phyloP scores from a whole-genome alignment of 129 eudicot genomes.

The Flaveria linearis region DNA sequence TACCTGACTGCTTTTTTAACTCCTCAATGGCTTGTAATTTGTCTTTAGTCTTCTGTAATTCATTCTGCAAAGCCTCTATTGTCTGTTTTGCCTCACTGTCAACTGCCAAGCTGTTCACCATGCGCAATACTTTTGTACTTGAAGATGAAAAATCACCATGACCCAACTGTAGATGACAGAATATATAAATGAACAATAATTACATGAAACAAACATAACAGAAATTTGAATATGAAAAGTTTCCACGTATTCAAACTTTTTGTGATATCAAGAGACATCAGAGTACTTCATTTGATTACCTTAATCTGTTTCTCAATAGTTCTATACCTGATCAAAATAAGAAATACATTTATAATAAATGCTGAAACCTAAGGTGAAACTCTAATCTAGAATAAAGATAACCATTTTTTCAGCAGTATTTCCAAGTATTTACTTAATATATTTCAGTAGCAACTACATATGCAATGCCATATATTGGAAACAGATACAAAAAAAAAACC shows the following conservation, averaged over 20 bases:
- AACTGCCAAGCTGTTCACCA: constrained; percentile 94
- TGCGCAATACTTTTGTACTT: constrained; percentile 86
- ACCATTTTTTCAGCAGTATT: constrained; percentile 3
- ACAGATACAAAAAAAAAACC: not conserved
- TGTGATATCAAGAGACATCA: not conserved
- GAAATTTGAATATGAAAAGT: not conserved
- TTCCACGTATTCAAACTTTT: not conserved
- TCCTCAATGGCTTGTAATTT: constrained; percentile 86
- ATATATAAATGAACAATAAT: constrained; percentile 5
- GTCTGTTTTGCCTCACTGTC: constrained; percentile 96
- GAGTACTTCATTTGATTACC: constrained; percentile 20
- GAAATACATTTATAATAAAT: constrained; percentile 2
- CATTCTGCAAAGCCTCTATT: constrained; percentile 83
- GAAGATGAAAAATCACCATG: constrained; percentile 98
- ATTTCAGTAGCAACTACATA: constrained; percentile 19
- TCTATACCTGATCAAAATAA: not conserved
- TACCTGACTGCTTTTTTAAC: constrained; percentile 86
- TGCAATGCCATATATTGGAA: constrained; percentile 1
- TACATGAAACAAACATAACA: not conserved
- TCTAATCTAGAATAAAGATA: constrained; percentile 2
- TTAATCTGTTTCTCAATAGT: constrained; percentile 13
- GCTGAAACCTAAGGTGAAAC: constrained; percentile 2
- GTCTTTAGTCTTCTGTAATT: constrained; percentile 77
- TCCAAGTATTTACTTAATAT: constrained; percentile 5
- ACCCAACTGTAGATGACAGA: constrained; percentile 64